phyloP scores from a whole-genome alignment of 1,284 basidiomycete genomes.

The Naganishia cerealis region DNA sequence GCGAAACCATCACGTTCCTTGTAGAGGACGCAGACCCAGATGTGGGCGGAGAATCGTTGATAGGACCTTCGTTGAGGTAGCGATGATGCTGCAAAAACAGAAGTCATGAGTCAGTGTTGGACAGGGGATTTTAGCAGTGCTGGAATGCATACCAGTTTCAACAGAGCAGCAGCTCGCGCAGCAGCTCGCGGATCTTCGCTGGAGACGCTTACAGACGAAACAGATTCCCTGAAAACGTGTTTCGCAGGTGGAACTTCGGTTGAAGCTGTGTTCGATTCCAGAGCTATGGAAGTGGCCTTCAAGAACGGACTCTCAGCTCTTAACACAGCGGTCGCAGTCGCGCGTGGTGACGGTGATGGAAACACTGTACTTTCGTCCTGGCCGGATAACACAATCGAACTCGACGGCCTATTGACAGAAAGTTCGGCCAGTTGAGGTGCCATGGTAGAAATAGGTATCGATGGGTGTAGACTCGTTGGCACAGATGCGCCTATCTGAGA shows the following conservation, averaged over 20 bases:
- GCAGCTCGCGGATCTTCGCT: slow-evolving; percentile 27
- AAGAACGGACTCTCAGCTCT: neutral
- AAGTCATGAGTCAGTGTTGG: neutral
- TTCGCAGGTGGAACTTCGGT: neutral
- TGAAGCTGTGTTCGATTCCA: neutral
- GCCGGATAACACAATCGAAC: neutral
- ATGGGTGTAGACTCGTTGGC: neutral
- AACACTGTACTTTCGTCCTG: neutral
- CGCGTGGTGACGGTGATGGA: neutral
- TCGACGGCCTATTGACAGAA: neutral
- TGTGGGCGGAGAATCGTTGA: neutral
- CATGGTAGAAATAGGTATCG: neutral
- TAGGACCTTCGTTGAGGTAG: slow-evolving; percentile 24
- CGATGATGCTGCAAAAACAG: neutral
- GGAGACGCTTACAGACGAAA: slow-evolving; percentile 20
- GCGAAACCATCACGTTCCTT: slow-evolving; percentile 7
- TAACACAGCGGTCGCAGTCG: neutral
- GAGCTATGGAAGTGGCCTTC: neutral
- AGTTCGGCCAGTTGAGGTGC: neutral
- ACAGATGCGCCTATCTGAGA: neutral
- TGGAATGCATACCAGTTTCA: slow-evolving; percentile 9
- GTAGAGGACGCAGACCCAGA: neutral
- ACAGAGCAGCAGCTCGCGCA: slow-evolving; percentile 22
- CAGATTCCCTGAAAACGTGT: slow-evolving; percentile 19
- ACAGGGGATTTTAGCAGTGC: neutral